Percentiles rank a stretch among this genome's conserved stretches.
Evolutionary conservation across 164 flowering plant genomes (phyloP).

Genomic region (Taxillus chinensis): DNA sequence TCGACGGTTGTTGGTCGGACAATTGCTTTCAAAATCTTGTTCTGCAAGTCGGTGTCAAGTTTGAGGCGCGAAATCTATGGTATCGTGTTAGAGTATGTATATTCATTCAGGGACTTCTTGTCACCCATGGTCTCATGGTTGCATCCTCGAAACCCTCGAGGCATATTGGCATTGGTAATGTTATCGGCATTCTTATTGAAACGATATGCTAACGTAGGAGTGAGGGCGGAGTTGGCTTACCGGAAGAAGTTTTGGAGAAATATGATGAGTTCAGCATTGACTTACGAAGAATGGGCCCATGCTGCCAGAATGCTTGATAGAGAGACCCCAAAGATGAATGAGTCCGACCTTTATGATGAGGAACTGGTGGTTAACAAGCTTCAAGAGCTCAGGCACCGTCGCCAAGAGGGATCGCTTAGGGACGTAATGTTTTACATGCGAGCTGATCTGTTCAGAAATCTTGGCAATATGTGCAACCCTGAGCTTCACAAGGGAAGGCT

Average conservation of each 20-base stretch:
- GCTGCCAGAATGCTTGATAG: conserved; percentile 93
- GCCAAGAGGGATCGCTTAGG: conserved; percentile 73
- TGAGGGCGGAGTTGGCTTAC: conserved; percentile 76
- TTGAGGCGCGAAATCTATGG: conserved; percentile 39
- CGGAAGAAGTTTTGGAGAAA: conserved; percentile 95
- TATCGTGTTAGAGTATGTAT: conserved; percentile 22
- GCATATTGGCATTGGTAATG: conserved; percentile 72
- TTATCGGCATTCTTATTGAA: conserved; percentile 68
- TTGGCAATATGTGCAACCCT: conserved; percentile 97
- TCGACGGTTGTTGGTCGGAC: conserved; percentile 72
- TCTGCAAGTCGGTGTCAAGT: conserved; percentile 67
- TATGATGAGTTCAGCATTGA: conserved; percentile 85
- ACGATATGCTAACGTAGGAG: conserved; percentile 65
- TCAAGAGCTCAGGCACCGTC: conserved; percentile 70
- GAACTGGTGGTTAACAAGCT: conserved; percentile 82
- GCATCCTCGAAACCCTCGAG: conserved; percentile 86
- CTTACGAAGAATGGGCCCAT: conserved; percentile 97
- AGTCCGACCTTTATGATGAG: conserved; percentile 65
- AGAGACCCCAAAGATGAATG: conserved; percentile 72
- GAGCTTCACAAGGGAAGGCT: conserved; percentile 95
- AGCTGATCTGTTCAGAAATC: conserved; percentile 82
- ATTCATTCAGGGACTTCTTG: conserved; percentile 20
- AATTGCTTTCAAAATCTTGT: conserved; percentile 69
- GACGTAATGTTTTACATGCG: conserved; percentile 92
- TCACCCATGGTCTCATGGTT: conserved; percentile 64